phyloP scores from a whole-genome alignment of 768 basidiomycete genomes.

The Serpula lacrymans region DNA sequence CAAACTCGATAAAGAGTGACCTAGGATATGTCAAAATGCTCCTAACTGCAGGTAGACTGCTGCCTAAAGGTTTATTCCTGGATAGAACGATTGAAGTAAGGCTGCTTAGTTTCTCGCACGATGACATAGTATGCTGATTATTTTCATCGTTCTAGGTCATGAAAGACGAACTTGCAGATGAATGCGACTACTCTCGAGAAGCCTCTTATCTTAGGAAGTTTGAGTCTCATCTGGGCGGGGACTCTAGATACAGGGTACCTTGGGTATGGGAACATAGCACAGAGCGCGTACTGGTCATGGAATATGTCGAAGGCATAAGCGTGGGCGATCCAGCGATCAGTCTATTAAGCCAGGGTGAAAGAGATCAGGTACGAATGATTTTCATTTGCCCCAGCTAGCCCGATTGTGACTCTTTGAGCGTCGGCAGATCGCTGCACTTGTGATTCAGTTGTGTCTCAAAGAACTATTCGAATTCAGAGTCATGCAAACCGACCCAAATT shows the following conservation, averaged over 20 bases:
- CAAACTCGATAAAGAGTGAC: slow-evolving; percentile 82
- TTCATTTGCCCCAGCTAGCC: not conserved
- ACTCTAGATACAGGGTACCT: slow-evolving; percentile 76
- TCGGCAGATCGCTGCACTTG: slow-evolving; percentile 72
- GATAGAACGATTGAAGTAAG: slow-evolving; percentile 78
- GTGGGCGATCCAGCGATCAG: slow-evolving; percentile 63
- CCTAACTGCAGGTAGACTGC: slow-evolving; percentile 71
- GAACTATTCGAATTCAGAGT: slow-evolving; percentile 88
- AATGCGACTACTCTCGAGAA: slow-evolving; percentile 88
- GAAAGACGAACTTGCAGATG: slow-evolving; percentile 85
- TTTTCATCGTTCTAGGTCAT: slow-evolving; percentile 55
- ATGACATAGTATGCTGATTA: not conserved
- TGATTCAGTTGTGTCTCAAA: slow-evolving; percentile 82
- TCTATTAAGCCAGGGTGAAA: slow-evolving; percentile 56
- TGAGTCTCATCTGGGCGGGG: slow-evolving; percentile 50
- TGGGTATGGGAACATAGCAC: slow-evolving; percentile 85
- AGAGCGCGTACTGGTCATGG: slow-evolving; percentile 84
- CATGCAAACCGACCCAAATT: slow-evolving; percentile 99
- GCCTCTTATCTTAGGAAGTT: slow-evolving; percentile 69
- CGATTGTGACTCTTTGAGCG: not conserved
- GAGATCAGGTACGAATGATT: slow-evolving; percentile 61
- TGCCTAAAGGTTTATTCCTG: slow-evolving; percentile 88
- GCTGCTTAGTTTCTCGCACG: slow-evolving; percentile 5
- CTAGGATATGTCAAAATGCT: slow-evolving; percentile 81
- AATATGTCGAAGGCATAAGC: slow-evolving; percentile 74